Percentiles rank a stretch among this genome's conserved stretches.
phyloP scores from a whole-genome alignment of 352 stramenopile genomes.

The Phytophthora quininea region DNA sequence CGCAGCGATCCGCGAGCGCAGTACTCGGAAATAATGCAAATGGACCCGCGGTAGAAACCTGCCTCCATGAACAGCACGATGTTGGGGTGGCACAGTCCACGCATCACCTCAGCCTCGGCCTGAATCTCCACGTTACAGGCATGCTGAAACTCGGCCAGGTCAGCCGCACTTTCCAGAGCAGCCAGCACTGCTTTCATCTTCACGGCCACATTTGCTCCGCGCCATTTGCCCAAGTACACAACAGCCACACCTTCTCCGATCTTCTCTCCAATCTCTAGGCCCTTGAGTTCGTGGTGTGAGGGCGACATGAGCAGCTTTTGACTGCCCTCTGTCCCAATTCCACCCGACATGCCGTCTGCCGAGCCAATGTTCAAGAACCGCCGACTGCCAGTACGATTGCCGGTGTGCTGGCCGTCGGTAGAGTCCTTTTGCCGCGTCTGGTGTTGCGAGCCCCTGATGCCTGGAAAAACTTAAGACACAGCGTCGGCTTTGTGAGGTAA shows the following conservation, averaged over 20 bases:
- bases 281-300: constrained; percentile 76
- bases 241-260: constrained; percentile 86
- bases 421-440: constrained; percentile 32
- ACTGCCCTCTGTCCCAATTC: constrained; percentile 25
- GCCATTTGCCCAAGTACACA: constrained; percentile 96
- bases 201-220: constrained; percentile 94
- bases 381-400: constrained; percentile 29
- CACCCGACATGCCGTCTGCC: constrained; percentile 22
- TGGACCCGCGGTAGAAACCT: constrained; percentile 83
- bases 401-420: constrained; percentile 28
- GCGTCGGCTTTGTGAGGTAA: constrained; percentile 70
- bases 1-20: constrained; percentile 94
- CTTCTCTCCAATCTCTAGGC: constrained; percentile 82
- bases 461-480: constrained; percentile 67
- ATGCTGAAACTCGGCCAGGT: constrained; percentile 78
- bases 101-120: constrained; percentile 83
- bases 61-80: constrained; percentile 91
- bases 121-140: constrained; percentile 88
- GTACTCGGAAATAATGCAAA: constrained; percentile 97
- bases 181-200: constrained; percentile 91
- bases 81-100: constrained; percentile 80
- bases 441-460: constrained; percentile 22
- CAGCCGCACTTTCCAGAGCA: constrained; percentile 60
- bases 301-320: constrained; percentile 60
- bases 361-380: constrained; percentile 36